Conservation (phyloP, 257 asterid species). For the Penstemon barbatus region DNA sequence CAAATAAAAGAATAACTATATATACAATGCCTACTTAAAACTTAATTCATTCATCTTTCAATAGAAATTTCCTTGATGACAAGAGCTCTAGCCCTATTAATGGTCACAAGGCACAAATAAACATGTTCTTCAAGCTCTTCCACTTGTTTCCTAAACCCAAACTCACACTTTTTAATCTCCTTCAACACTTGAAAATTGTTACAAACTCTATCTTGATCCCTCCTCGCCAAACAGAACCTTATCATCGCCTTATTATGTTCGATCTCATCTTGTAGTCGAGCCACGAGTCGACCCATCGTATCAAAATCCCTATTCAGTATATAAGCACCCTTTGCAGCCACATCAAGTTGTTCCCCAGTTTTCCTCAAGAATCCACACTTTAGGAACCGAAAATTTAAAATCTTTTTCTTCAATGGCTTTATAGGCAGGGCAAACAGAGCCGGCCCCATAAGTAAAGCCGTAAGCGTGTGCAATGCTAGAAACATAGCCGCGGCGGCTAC, state of each 20-base stretch:
- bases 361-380: constrained; percentile 40
- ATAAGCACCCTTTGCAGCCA: constrained; percentile 84
- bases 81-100: constrained; percentile 69
- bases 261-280: constrained; percentile 61
- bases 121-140: constrained; percentile 83
- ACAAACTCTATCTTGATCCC: constrained; percentile 44
- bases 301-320: constrained; percentile 80
- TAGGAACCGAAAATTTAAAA: constrained; percentile 26
- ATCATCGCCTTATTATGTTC: constrained; percentile 68
- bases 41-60: constrained; percentile 3
- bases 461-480: constrained; percentile 55
- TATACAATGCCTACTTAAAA: constrained; percentile 3
- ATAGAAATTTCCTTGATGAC: constrained; percentile 54
- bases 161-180: constrained; percentile 55
- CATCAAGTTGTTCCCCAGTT: constrained; percentile 61
- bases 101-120: constrained; percentile 64
- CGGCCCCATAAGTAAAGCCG: constrained; percentile 53
- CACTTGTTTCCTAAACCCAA: constrained; percentile 57
- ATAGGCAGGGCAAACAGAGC: constrained; percentile 37
- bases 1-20: constrained; percentile 19
- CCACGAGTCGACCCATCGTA: constrained; percentile 68
- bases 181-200: constrained; percentile 41
- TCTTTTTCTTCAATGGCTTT: constrained; percentile 44
- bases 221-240: constrained; percentile 49
- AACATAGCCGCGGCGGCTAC: constrained; percentile 52